Evolutionary conservation across 106 monocot species (phyloP).

Genomic region (Vanilla planifolia): DNA sequence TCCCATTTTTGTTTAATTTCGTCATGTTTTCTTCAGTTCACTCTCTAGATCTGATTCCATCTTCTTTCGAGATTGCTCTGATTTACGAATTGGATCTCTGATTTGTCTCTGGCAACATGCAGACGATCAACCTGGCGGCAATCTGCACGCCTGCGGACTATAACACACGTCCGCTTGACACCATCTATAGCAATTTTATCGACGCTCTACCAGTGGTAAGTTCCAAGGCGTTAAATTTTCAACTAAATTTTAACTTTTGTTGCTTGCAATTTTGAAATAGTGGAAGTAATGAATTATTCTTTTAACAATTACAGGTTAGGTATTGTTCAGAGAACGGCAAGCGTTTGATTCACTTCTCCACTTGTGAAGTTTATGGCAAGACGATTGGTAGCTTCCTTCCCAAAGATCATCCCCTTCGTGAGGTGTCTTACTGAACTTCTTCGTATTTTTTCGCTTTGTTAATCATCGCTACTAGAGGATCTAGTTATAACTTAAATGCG

Average conservation of each 20-base stretch:
- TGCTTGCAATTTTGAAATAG: too few species aligned
- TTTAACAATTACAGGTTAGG: conserved; percentile 36
- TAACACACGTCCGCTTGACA: conserved; percentile 70
- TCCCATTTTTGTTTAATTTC: too few species aligned
- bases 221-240: neutral
- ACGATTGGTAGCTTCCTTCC: conserved; percentile 66
- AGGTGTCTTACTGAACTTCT: conserved; percentile 32
- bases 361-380: conserved; percentile 70
- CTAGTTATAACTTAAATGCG: too few species aligned
- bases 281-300: neutral
- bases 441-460: too few species aligned
- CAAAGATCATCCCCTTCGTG: conserved; percentile 56
- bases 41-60: too few species aligned
- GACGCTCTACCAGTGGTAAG: conserved; percentile 72
- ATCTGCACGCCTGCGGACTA: conserved; percentile 79
- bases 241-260: neutral
- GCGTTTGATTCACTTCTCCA: conserved; percentile 70
- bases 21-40: too few species aligned
- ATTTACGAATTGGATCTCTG: neutral
- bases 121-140: conserved; percentile 70
- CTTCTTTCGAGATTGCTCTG: neutral
- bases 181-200: conserved; percentile 77
- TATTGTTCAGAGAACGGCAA: conserved; percentile 62
- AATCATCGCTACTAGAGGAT: too few species aligned
- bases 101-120: conserved; percentile 1